phyloP scores from a whole-genome alignment of 176 grass and related monocot genomes.

The Lolium perenne region DNA sequence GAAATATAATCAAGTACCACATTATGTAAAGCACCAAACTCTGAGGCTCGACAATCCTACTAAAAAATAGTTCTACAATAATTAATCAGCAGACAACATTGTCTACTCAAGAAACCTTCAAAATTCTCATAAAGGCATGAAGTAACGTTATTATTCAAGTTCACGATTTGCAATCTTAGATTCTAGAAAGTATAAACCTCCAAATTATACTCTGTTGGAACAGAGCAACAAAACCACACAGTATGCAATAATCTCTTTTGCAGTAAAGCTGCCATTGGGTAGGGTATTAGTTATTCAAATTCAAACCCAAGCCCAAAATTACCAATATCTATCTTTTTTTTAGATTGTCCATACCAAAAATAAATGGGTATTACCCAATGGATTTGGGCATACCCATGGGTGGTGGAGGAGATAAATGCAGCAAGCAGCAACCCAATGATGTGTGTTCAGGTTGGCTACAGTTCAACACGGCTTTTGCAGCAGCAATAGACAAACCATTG shows the following conservation, averaged over 20 bases:
- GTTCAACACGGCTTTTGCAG: no score
- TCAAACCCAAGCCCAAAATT: no score
- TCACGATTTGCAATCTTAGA: neutral
- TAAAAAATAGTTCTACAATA: constrained; percentile 16
- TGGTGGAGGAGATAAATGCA: no score
- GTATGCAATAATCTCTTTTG: neutral
- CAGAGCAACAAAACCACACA: neutral
- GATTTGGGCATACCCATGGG: no score
- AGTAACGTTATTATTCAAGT: neutral
- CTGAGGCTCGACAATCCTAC: neutral
- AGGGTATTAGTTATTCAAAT: no score
- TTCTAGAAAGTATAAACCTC: neutral
- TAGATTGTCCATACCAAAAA: no score
- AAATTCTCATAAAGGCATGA: neutral
- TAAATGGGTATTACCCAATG: no score
- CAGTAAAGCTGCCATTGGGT: neutral
- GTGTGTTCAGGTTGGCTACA: no score
- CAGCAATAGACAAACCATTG: no score
- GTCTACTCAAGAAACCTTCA: constrained; percentile 10
- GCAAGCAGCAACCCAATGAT: no score
- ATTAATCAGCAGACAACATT: constrained; percentile 26
- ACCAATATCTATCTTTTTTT: no score
- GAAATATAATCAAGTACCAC: constrained; percentile 39
- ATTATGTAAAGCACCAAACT: constrained; percentile 10
- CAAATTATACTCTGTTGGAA: constrained; percentile 7